Base-by-base conservation (phyloP, 2,329 filamentous ascomycete species). In the Aschersonia sp. region DNA sequence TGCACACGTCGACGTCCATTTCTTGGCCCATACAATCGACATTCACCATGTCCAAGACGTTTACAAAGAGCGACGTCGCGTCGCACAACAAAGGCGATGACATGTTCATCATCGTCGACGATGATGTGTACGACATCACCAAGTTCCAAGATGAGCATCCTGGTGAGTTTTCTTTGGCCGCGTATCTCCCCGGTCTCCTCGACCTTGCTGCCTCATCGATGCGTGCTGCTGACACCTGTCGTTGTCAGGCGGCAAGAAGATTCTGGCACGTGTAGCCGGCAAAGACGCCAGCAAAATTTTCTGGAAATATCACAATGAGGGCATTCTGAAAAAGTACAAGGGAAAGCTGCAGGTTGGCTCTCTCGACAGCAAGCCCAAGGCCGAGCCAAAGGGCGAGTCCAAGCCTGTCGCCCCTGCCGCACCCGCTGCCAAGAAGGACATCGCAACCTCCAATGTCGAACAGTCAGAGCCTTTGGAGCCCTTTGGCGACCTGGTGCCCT, bases 51-150 rank as follows among this genome's bases (percentile, higher is more conserved):
- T 85, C 89, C 46, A 85, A 92, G 70, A 84, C 78, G 31, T 96
- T 95, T 65, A 84, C 82, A 48, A 75, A 81, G 55, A 77, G 77
- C 71, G 89, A 96, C 64, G 91, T 98, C 53, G 82, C 89, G 62
- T 80, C 85, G 68, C 89, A 97, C 68, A 95, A 88, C 75, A 95
- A 91, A 71, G 67, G 82, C 44, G 80, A 88, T 61, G 83, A 82
- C 62, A 74, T 96, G 52, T 97, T 82, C 79, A 86, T 97, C 60
- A 79, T 94, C 54, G 81, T 97, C 55, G 91, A 97, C 56, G 85
- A 89, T 59, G 91, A 97, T 66, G 91, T 97, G 56, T 97, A 95
- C 67, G 91, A 98, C 62, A 65, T 97, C 58, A 94, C 89, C 57
- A 89, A 82, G 61, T 91, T 91, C 65, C 84, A 87, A 64, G 82